phyloP scores from a whole-genome alignment of 2,329 filamentous ascomycete genomes.

The Colletotrichum scovillei region DNA sequence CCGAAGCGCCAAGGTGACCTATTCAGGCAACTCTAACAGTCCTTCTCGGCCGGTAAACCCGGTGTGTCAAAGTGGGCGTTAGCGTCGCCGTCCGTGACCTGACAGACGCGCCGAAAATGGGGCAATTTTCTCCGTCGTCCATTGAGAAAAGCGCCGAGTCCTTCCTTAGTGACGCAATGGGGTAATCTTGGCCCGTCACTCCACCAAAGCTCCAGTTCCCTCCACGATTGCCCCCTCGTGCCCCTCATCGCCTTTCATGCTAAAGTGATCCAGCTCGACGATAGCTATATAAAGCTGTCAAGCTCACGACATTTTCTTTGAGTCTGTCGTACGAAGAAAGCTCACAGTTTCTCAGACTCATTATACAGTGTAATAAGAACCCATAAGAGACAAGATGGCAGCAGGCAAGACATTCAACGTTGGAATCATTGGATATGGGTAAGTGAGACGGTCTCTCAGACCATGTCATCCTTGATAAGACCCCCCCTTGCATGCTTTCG shows the following conservation, averaged over 20 bases:
- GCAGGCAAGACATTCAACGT: constrained; percentile 58
- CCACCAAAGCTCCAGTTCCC: constrained; percentile 17
- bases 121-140: constrained; percentile 26
- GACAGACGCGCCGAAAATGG: constrained; percentile 16
- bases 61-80: constrained; percentile 14
- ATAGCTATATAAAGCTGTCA: constrained; percentile 19
- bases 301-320: not conserved
- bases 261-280: constrained; percentile 6
- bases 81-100: constrained; percentile 11
- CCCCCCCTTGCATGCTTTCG: constrained; percentile 1
- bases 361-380: not conserved
- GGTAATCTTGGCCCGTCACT: constrained; percentile 25
- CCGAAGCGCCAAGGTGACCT: constrained; percentile 3
- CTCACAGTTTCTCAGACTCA: not conserved
- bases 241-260: constrained; percentile 18
- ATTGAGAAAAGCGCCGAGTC: constrained; percentile 34
- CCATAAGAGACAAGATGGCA: constrained; percentile 15
- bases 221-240: constrained; percentile 7
- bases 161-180: constrained; percentile 31
- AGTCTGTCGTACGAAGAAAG: not conserved
- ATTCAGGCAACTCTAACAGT: constrained; percentile 31
- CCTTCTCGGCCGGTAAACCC: constrained; percentile 8
- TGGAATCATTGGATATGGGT: constrained; percentile 64
- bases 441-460: constrained; percentile 38
- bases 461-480: constrained; percentile 5